Evolutionary conservation across 768 basidiomycete species (phyloP).

Genomic region (Austroboletus festivus): DNA sequence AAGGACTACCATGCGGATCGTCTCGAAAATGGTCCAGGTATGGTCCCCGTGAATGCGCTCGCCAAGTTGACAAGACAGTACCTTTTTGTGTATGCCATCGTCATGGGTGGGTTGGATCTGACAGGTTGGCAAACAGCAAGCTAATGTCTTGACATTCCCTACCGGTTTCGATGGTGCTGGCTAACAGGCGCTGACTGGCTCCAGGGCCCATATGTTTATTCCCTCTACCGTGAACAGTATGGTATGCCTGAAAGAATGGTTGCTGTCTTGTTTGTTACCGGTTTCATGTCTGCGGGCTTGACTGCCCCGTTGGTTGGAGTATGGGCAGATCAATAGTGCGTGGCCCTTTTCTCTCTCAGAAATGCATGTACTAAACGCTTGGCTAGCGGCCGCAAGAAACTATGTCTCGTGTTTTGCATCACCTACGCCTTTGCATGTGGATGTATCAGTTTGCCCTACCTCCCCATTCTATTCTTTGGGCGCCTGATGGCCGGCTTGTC

Average conservation of each 20-base stretch:
- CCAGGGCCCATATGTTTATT: constrained; percentile 78
- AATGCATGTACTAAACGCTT: background rate
- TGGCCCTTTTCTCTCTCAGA: background rate
- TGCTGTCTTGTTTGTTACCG: constrained; percentile 73
- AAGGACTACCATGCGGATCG: constrained; percentile 27
- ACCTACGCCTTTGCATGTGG: constrained; percentile 60
- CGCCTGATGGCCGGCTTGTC: constrained; percentile 69
- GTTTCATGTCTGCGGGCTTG: constrained; percentile 67
- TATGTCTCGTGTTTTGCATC: constrained; percentile 72
- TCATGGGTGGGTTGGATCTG: constrained; percentile 55
- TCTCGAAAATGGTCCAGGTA: constrained; percentile 31
- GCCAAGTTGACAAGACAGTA: constrained; percentile 47
- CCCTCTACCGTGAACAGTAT: constrained; percentile 69
- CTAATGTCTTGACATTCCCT: constrained; percentile 1
- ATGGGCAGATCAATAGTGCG: constrained; percentile 71
- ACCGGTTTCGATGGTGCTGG: background rate
- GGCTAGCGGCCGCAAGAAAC: constrained; percentile 57
- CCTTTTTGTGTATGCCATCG: constrained; percentile 64
- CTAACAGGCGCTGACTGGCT: constrained; percentile 70
- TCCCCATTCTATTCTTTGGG: constrained; percentile 61
- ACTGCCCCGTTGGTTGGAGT: constrained; percentile 69
- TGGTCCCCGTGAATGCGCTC: constrained; percentile 23
- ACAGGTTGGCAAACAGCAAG: background rate
- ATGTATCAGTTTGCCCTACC: constrained; percentile 52
- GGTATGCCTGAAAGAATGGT: constrained; percentile 59